Conservation (phyloP, 2,329 filamentous ascomycete species). For the Hymenoscyphus albidus region DNA sequence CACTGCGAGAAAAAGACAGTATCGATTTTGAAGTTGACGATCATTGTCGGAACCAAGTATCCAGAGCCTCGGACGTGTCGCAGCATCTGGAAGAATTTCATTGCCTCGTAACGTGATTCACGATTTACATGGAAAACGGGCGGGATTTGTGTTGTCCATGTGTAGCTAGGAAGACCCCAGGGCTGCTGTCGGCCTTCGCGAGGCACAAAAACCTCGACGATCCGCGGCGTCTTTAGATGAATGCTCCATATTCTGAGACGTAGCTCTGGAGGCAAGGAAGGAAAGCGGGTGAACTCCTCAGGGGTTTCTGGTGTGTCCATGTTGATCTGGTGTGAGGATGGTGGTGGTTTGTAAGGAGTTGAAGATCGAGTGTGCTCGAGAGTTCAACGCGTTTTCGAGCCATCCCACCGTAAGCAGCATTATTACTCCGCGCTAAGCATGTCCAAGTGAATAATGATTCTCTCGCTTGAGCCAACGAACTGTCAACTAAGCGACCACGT, state of each 20-base stretch:
- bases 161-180: not conserved
- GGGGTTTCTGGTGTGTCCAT: not conserved
- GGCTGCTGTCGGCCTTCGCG: not conserved
- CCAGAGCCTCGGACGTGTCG: not conserved
- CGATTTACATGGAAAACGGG: not conserved
- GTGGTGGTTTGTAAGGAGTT: too few species aligned
- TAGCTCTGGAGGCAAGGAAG: not conserved
- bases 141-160: not conserved
- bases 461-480: too few species aligned
- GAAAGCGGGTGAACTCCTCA: not conserved
- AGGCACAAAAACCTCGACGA: not conserved
- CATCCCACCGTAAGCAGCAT: too few species aligned
- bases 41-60: not conserved
- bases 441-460: too few species aligned
- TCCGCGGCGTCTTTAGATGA: not conserved
- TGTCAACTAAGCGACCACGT: too few species aligned
- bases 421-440: too few species aligned
- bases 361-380: too few species aligned
- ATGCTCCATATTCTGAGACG: not conserved
- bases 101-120: not conserved
- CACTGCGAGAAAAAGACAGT: not conserved
- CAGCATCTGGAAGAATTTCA: not conserved
- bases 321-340: not conserved
- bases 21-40: not conserved
- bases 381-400: too few species aligned